Conservation (phyloP, 2,329 filamentous ascomycete species). For the Catunica adiposa region DNA sequence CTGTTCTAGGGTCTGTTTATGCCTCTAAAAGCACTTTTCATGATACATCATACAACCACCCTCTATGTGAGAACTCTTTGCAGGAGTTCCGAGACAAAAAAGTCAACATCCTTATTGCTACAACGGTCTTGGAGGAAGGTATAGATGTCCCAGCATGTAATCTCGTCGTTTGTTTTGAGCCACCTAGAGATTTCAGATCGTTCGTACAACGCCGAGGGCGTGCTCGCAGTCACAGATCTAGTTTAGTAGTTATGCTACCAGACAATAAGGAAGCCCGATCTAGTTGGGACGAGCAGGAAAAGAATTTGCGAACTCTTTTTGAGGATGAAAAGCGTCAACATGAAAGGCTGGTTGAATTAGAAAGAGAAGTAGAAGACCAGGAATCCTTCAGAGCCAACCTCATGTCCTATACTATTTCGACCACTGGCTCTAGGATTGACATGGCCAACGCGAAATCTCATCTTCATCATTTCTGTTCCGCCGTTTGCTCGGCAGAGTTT, state of each 20-base stretch:
- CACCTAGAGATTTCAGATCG: slow-evolving; percentile 33
- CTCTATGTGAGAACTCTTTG: slow-evolving; percentile 21
- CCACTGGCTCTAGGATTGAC: slow-evolving; percentile 47
- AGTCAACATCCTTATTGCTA: slow-evolving; percentile 43
- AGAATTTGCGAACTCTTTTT: slow-evolving; percentile 54
- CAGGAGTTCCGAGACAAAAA: slow-evolving; percentile 36
- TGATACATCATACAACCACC: slow-evolving; percentile 20
- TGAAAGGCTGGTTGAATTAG: slow-evolving; percentile 28
- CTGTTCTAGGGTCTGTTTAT: slow-evolving; percentile 37
- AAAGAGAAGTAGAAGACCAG: slow-evolving; percentile 23
- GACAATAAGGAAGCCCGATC: not conserved
- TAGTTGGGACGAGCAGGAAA: slow-evolving; percentile 48
- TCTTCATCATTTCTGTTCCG: slow-evolving; percentile 64
- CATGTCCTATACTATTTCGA: slow-evolving; percentile 22
- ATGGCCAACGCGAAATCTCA: slow-evolving; percentile 59
- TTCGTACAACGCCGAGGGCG: slow-evolving; percentile 42
- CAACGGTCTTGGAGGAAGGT: slow-evolving; percentile 49
- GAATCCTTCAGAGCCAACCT: slow-evolving; percentile 17
- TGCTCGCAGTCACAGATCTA: slow-evolving; percentile 34
- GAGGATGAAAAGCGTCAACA: slow-evolving; percentile 43
- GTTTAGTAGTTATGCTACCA: slow-evolving; percentile 30
- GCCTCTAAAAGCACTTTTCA: slow-evolving; percentile 24
- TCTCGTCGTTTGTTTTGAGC: slow-evolving; percentile 41
- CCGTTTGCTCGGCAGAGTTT: slow-evolving; percentile 40
- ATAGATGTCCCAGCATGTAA: slow-evolving; percentile 51